phyloP scores from a whole-genome alignment of 495 filamentous ascomycete species.

The Viridothelium virens region DNA sequence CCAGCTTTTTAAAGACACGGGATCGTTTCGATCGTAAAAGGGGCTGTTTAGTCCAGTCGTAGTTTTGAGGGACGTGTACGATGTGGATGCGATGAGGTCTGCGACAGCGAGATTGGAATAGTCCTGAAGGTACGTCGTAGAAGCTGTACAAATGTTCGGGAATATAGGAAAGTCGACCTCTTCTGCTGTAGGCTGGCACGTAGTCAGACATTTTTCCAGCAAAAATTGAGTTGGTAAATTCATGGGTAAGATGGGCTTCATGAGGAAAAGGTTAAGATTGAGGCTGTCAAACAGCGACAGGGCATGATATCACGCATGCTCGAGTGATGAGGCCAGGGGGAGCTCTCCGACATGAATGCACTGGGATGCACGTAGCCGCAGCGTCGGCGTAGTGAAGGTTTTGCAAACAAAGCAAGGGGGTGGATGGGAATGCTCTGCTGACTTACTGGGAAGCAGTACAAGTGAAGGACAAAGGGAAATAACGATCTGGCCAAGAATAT shows the following conservation, averaged over 20 bases:
- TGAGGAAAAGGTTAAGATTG: background rate
- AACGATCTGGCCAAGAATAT: background rate
- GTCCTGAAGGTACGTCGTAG: background rate
- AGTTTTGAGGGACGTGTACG: conserved; percentile 5
- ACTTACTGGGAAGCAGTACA: conserved; percentile 6
- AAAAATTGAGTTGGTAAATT: background rate
- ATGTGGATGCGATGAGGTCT: conserved; percentile 11
- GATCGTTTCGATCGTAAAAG: conserved; percentile 1
- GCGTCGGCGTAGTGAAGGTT: background rate
- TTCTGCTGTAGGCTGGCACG: background rate
- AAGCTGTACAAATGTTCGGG: conserved; percentile 3
- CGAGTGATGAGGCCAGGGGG: background rate
- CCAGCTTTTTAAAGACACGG: conserved; percentile 31
- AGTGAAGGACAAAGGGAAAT: conserved; percentile 4
- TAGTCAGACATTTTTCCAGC: conserved; percentile 10
- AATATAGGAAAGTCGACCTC: conserved; percentile 9
- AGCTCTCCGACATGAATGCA: conserved; percentile 1
- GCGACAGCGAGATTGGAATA: conserved; percentile 11
- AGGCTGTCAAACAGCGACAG: background rate
- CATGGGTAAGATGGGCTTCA: background rate
- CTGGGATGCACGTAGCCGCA: background rate
- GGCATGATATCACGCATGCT: conserved; percentile 8
- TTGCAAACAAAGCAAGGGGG: background rate
- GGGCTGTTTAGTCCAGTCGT: conserved; percentile 9
- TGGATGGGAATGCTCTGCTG: conserved; percentile 8